Percentiles rank a stretch among this genome's conserved stretches.
Conservation (phyloP, 2,329 filamentous ascomycete genomes). For the Colletotrichum lindemuthianum region DNA sequence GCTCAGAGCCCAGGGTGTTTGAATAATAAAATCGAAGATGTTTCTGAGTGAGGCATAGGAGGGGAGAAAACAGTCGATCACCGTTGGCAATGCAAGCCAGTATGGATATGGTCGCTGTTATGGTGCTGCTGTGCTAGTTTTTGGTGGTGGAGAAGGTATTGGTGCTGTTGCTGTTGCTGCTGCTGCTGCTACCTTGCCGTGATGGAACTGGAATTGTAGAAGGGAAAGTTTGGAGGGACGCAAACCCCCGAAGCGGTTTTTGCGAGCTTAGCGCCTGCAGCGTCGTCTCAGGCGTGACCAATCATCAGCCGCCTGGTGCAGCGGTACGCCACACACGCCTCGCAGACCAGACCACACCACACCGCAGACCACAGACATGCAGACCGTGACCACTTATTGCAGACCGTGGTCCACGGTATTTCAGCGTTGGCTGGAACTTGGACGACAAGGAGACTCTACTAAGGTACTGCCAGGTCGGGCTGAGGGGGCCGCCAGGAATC, state of each 20-base stretch:
- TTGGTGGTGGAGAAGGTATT: constrained; percentile 3
- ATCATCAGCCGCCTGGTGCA: constrained; percentile 41
- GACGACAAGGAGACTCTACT: no score
- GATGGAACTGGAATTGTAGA: constrained; percentile 31
- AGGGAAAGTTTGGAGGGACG: constrained; percentile 26
- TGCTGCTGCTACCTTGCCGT: constrained; percentile 3
- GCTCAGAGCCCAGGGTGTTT: constrained; percentile 12
- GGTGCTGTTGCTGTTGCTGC: not conserved
- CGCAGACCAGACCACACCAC: constrained; percentile 16
- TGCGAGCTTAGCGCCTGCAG: constrained; percentile 43
- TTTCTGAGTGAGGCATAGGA: not conserved
- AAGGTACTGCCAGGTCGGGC: not conserved
- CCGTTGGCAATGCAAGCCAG: not conserved
- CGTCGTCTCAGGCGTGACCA: constrained; percentile 42
- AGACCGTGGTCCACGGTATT: constrained; percentile 13
- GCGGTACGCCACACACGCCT: constrained; percentile 43
- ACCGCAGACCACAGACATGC: constrained; percentile 10
- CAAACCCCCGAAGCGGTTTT: constrained; percentile 41
- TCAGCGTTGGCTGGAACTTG: no score
- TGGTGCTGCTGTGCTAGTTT: not conserved
- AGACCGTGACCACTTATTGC: not conserved
- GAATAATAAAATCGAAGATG: no score
- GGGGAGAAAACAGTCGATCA: not conserved
- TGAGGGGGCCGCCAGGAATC: constrained; percentile 8
- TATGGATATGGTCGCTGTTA: not conserved